These are phyloP conservation scores for Colletotrichum sansevieriae DNA, from an alignment of 2,329 filamentous ascomycete species.

Conservation along the genomic window DNA sequence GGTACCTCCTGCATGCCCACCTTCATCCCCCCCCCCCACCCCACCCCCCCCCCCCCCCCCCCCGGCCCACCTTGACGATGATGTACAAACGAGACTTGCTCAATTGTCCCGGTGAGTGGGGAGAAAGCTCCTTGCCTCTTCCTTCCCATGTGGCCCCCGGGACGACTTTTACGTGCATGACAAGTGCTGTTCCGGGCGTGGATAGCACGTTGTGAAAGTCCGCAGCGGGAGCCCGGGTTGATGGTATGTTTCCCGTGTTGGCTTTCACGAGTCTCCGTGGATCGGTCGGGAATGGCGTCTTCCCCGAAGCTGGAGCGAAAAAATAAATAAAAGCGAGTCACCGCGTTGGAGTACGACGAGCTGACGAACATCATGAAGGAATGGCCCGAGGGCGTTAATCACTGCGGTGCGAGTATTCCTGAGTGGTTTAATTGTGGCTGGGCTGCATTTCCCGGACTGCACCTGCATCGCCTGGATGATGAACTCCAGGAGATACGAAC, in stretches of 20 bases:
- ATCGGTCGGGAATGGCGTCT: conserved; percentile 19
- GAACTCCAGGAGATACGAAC: background rate
- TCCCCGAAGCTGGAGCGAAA: conserved; percentile 6
- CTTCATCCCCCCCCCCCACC: too few species aligned
- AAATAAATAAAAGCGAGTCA: background rate
- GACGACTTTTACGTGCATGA: conserved; percentile 19
- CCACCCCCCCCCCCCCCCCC: background rate
- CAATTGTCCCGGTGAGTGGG: conserved; percentile 12
- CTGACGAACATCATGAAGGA: background rate
- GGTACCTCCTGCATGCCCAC: too few species aligned
- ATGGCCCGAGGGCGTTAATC: background rate
- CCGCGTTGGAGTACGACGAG: background rate
- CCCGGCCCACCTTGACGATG: background rate
- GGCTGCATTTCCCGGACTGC: conserved; percentile 6
- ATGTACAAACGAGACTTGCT: background rate
- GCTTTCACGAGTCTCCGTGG: conserved; percentile 1
- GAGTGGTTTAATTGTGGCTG: background rate
- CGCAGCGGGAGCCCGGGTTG: conserved; percentile 15
- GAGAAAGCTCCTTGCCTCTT: background rate
- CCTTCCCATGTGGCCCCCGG: conserved; percentile 11
- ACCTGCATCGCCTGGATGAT: background rate
- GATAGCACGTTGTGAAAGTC: conserved; percentile 23
- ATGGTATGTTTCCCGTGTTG: background rate
- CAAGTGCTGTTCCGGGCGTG: conserved; percentile 25
- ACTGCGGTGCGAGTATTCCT: conserved; percentile 24